Evolutionary conservation across 805 yeast genomes (phyloP), one percentile per base, ranked within the genome.

Genomic region (Kluyveromyces aestuarii): DNA sequence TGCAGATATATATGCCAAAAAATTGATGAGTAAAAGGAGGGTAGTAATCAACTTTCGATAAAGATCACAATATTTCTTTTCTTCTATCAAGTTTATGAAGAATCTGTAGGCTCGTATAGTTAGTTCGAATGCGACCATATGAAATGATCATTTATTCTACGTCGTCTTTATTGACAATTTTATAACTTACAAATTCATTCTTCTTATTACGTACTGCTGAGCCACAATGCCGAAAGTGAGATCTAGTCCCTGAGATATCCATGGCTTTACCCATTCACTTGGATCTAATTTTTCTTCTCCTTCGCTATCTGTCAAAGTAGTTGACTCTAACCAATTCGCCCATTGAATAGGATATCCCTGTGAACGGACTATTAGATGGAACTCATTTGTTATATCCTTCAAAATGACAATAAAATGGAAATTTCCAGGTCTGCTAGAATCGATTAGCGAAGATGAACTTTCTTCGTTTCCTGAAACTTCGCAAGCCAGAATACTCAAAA

Each of bases 301-400:
- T 8, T 59, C 59, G 6, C 65, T 65, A 79, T 38, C 48, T 51
- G 30, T 44, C 40, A 51, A 53, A 11, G 56, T 50, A 3, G 48
- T 48, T 8, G 62, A 61, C 48, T 62, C 66, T n/a, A 91, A 73
- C 99, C 99, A 93, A n/a, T 78, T 71, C 9, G 89, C 83, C 99
- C 99, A 93, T 61, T 79, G 82, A 42, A 78, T 63, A 10, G 99
- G 98, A 72, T 88, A 84, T 7, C 96, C 81, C 66, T 93, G 99
- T 0, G 98, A 86, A 56, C 83, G 81, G 45, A 87, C 82, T 27
- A 80, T 74, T 41, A 87, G 76, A 8, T 82, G 76, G 53, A 93
- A 79, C 53, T 80, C 77, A 67, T 93, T 91, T 37, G 84, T 81
- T 40, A 81, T 78, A 61, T 93, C 99, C 55, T 80, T 79, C 55